Percentiles rank a stretch among this genome's conserved stretches.
phyloP scores from a whole-genome alignment of 441 rosid genomes.

The California macrophylla region DNA sequence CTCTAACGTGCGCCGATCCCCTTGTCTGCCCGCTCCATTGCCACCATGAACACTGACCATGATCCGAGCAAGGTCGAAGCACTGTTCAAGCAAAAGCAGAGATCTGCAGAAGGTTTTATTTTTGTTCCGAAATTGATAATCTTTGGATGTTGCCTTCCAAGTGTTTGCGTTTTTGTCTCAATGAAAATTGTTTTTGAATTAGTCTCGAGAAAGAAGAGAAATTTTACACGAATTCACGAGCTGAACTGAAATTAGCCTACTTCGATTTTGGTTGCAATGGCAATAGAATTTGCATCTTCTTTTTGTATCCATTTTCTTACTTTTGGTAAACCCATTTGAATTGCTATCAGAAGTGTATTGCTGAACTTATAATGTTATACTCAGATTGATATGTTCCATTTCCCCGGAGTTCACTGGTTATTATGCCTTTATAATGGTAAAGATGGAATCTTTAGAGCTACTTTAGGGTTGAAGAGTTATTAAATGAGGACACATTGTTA shows the following conservation, averaged over 20 bases:
- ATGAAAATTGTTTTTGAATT: neutral
- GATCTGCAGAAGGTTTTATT: slow-evolving; percentile 26
- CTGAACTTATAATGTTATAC: neutral
- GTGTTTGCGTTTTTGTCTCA: slow-evolving; percentile 22
- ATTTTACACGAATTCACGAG: neutral
- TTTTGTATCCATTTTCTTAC: neutral
- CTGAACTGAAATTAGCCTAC: neutral
- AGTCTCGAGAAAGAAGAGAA: neutral
- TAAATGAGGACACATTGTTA: neutral
- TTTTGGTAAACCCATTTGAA: neutral
- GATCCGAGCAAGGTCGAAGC: slow-evolving; percentile 25
- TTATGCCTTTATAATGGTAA: neutral
- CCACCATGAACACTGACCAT: slow-evolving; percentile 16
- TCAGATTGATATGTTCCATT: neutral
- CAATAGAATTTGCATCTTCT: neutral
- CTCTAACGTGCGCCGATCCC: neutral
- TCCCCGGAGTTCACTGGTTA: neutral
- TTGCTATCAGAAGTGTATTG: neutral
- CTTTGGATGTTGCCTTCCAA: neutral
- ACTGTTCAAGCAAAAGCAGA: slow-evolving; percentile 27
- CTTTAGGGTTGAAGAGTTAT: neutral
- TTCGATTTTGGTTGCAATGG: neutral
- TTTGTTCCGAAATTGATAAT: neutral
- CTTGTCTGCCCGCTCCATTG: slow-evolving; percentile 1
- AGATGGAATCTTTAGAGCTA: neutral